These are phyloP conservation scores for Penicillium crystallinum DNA, from an alignment of 495 filamentous ascomycete genomes.

Conservation along the genomic window DNA sequence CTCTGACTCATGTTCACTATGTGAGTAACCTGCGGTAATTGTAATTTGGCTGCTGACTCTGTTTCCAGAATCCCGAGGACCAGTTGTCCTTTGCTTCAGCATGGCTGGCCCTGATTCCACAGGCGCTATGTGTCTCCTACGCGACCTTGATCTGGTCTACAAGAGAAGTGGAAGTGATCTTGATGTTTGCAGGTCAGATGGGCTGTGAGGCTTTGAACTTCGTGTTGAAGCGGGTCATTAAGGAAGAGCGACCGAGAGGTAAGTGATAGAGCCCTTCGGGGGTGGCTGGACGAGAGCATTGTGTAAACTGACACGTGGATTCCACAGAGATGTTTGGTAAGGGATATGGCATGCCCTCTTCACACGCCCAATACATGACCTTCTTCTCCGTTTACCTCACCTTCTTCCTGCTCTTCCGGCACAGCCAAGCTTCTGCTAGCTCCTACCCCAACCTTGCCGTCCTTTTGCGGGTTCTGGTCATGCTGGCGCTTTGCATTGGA, in stretches of 20 bases:
- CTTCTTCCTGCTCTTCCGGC: slow-evolving; percentile 76
- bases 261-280: slow-evolving; percentile 18
- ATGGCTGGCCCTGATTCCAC: slow-evolving; percentile 88
- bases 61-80: slow-evolving; percentile 76
- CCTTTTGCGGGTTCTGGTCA: slow-evolving; percentile 51
- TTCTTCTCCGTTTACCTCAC: slow-evolving; percentile 82
- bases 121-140: slow-evolving; percentile 85
- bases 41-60: slow-evolving; percentile 8
- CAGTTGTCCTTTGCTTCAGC: slow-evolving; percentile 80
- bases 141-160: slow-evolving; percentile 83
- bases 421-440: slow-evolving; percentile 52
- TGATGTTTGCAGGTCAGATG: slow-evolving; percentile 91
- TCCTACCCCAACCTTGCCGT: slow-evolving; percentile 47
- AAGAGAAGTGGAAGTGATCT: slow-evolving; percentile 80
- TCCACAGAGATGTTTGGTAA: slow-evolving; percentile 71
- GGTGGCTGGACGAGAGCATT: neutral
- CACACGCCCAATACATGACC: slow-evolving; percentile 88
- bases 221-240: slow-evolving; percentile 79
- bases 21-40: slow-evolving; percentile 49
- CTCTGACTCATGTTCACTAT: slow-evolving; percentile 94
- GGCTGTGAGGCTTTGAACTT: slow-evolving; percentile 94
- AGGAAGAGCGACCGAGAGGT: slow-evolving; percentile 81
- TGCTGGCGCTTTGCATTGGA: slow-evolving; percentile 48
- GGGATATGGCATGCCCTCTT: slow-evolving; percentile 98
- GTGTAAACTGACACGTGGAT: neutral